Evolutionary conservation across 768 basidiomycete species (phyloP), one percentile per base, ranked within the genome.

Genomic region (Suillus clintonianus): DNA sequence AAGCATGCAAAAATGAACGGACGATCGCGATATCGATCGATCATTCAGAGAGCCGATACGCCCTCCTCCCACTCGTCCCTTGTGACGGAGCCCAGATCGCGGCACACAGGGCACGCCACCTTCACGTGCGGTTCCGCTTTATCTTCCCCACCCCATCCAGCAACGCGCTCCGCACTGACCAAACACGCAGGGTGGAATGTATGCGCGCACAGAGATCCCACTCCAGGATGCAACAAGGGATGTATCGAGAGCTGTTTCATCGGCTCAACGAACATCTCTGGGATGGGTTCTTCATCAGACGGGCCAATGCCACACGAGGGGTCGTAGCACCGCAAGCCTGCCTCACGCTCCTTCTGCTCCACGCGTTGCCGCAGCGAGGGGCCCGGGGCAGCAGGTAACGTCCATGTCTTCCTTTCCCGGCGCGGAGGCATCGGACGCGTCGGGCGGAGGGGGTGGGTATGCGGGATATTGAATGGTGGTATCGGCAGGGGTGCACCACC

Each of bases 101-200:
- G 74, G 69, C 92, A 94, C 8, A 89, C 83, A 1, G 90, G 88
- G 73, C 92, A 93, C 19, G 85, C 84, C n/a, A 92, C 89, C 71
- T 89, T 86, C 0, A 91, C 85, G 24, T 71, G 70, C 15, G 71
- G 74, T 27, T 71, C 74, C 51, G 79, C 73, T 60, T 72, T 74
- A 39, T 78, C 81, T 60, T 84, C 81, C 14, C 78, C 82, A 27
- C 87, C 89, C 77, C 83, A 84, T n/a, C 88, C 79, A 14, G 88
- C 84, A 17, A 80, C 88, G 64, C 86, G 86, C 80, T 79, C 91
- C 64, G 82, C 87, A 76, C 72, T 83, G 54, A 94, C 90, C 45
- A 94, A 70, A 74, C 92, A 94, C 61, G 85, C 74, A 10, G 86
- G 82, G 69, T 94, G 92, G 81, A 93, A 93, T 51, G 70, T 77